Base-by-base conservation (phyloP, 2,329 filamentous ascomycete species). In the Penicillium sp. region DNA sequence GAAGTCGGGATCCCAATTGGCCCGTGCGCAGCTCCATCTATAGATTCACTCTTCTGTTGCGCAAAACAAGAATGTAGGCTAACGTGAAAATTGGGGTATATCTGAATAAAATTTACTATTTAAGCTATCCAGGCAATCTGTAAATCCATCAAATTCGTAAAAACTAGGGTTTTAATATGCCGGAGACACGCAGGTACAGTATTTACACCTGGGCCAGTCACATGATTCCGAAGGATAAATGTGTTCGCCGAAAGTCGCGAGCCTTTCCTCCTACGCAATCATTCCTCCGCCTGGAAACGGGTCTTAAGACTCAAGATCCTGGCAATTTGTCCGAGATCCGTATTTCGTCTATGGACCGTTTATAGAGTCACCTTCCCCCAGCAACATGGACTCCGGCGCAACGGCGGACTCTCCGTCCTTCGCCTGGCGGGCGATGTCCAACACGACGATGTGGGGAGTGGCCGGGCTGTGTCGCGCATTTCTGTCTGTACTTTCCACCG, bases 391-490 rank as follows among this genome's bases (percentile, higher is more conserved):
- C 60, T 64, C 70, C 56, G 68, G 68, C 61, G 69, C 68, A 63
- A 76, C 75, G 48, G 64, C 68, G 28, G 74, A 77, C 48, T 63
- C 61, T 52, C 75, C 75, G 48, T 76, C 74, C 48, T 60, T 70
- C 47, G 66, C 73, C 43, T 91, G 88, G 87, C 87, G 89, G 56
- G 74, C 85, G 49, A 81, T 81, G 31, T 95, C 91, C n/a, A 79
- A 85, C 46, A 75, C 85, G 56, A 81, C 88, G 33, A 90, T 96
- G 81, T 86, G 88, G 62, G 71, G 86, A 10, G 86, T 90, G 0
- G 88, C 86, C 43, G 73, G 85, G 25, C 60, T 95, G 6, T 90
- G 84, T 50, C 83, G 89, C 54, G 79, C 76, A 2, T 96, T 97
- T 67, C 74, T 96, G 39, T 87, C 85, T 59, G 83, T 82, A 0